phyloP scores from a whole-genome alignment of 257 asterid species.

The Coffea eugenioides region DNA sequence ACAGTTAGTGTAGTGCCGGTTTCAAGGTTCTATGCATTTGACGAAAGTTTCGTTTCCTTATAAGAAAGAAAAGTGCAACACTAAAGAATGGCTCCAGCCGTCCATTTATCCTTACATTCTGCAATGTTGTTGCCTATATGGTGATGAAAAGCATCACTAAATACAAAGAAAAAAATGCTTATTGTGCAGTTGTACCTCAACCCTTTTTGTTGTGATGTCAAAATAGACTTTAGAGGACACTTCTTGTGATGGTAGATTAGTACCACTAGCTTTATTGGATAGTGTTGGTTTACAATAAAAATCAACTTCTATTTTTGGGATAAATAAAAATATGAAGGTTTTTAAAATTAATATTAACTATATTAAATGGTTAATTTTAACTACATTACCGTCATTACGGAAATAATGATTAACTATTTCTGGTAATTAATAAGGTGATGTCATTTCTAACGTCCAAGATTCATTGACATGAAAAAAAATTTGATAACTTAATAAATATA shows the following conservation, averaged over 20 bases:
- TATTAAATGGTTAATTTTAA: not conserved
- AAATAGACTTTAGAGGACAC: not conserved
- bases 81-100: conserved; percentile 1
- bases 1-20: not conserved
- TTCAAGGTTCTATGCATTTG: not conserved
- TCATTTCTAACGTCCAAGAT: not conserved
- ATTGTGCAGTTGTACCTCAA: not conserved
- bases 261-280: not conserved
- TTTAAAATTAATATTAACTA: not conserved
- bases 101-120: conserved; percentile 4
- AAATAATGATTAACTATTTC: too few relatives aligned
- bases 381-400: not conserved
- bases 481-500: not conserved
- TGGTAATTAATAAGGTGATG: not conserved
- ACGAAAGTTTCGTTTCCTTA: conserved; percentile 10
- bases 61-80: conserved; percentile 7
- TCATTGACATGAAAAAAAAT: not conserved
- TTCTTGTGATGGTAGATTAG: not conserved
- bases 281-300: not conserved
- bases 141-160: conserved; percentile 1
- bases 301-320: not conserved
- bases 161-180: not conserved
- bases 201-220: not conserved
- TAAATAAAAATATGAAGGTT: not conserved
- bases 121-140: not conserved